Conservation (phyloP, 345 rosid species). For the Zanthoxylum bungeanum region DNA sequence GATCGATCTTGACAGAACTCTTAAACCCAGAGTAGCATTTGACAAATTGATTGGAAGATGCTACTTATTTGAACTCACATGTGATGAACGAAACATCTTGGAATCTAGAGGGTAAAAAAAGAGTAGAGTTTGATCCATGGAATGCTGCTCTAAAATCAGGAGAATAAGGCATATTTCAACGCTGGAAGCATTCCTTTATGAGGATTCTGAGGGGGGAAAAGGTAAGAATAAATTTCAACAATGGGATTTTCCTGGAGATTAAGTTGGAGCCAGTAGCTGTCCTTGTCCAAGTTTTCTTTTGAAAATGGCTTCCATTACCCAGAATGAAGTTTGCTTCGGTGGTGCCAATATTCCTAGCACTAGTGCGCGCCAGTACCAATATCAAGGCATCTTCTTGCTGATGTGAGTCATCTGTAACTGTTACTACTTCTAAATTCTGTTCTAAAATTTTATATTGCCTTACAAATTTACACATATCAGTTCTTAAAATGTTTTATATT, state of each 20-base stretch:
- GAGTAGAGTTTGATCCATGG: neutral
- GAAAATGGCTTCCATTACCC: slow-evolving; percentile 11
- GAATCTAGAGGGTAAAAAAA: slow-evolving; percentile 22
- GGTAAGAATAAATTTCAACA: too few species aligned
- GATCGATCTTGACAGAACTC: neutral
- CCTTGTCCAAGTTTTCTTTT: slow-evolving; percentile 9
- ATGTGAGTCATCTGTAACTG: neutral
- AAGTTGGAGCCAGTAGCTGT: slow-evolving; percentile 12
- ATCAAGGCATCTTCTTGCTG: slow-evolving; percentile 10
- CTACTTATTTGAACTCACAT: slow-evolving; percentile 3
- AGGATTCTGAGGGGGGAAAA: too few species aligned
- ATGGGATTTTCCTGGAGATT: slow-evolving; percentile 5
- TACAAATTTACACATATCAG: too few species aligned
- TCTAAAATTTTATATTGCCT: too few species aligned
- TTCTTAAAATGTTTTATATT: too few species aligned
- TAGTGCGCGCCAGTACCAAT: slow-evolving; percentile 11
- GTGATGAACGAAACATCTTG: slow-evolving; percentile 7
- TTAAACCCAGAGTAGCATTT: neutral
- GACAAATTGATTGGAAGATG: slow-evolving; percentile 2
- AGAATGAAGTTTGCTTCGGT: neutral
- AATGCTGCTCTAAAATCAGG: neutral
- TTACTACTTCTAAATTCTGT: neutral
- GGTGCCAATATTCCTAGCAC: slow-evolving; percentile 24
- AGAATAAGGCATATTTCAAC: slow-evolving; percentile 20
- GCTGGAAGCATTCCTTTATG: slow-evolving; percentile 3